Evolutionary conservation across 2,329 filamentous ascomycete species (phyloP), one percentile per base, ranked within the genome.

Genomic region (Monilinia vaccinii-corymbosi): DNA sequence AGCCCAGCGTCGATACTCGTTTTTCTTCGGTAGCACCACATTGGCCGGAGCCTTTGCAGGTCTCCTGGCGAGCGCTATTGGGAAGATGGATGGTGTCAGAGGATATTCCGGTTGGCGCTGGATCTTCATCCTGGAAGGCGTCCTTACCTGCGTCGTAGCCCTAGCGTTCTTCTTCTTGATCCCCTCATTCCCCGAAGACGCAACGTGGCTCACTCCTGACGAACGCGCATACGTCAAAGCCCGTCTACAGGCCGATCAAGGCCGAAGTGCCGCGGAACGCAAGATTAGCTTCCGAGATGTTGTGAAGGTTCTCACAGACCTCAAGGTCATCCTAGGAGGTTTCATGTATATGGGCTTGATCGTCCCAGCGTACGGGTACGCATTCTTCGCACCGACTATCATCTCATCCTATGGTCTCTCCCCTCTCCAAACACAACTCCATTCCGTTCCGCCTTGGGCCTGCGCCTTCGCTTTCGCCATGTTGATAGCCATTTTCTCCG

Each of bases 11-110:
- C 85, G 94, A 34, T 97, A 92, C 75, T 89, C 86, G 18, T 92
- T 97, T 78, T 97, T 97, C 79, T 97, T 97, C 78, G 86, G 83
- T 69, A 89, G 81, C 32, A 92, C 89, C 0, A 88, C 86, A 0
- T 77, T 93, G 4, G 89, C 89, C 1, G 89, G 89, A 36, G 89
- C 91, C 0, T 97, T 96, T 68, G 91, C 90, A 47, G 91, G 91
- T 2, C 80, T 97, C 1, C 79, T 97, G 5, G 92, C 92, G 0
- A 87, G 85, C 1, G 92, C 87, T 0, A 95, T 97, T 64, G 89
- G 89, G n/a, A 89, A 94, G 69, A 92, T 96, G 89, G 82, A 91
- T 65, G 81, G 82, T 3, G 64, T 88, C 13, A 74, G 77, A 10
- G 84, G 83, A 25, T 94, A 92, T 68, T 67, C 73, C 1, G 89